Percentiles rank a stretch among this genome's conserved stretches.
Evolutionary conservation across 1,284 basidiomycete species (phyloP).

Genomic region (Wolfiporia cocos): DNA sequence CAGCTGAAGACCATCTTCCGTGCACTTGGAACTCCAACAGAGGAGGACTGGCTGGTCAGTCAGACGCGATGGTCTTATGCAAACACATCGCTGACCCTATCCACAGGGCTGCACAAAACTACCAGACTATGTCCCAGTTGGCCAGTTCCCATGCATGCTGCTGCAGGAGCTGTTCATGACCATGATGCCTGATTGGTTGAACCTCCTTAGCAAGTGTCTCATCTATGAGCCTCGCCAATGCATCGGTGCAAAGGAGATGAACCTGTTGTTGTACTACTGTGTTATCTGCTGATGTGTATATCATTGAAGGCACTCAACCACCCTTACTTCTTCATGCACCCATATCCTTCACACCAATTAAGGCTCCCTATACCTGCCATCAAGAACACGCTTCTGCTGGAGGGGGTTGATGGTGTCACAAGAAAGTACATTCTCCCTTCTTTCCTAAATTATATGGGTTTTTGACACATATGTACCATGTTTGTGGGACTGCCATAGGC

Average conservation of each 20-base stretch:
- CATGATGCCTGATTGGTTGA: constrained; percentile 82
- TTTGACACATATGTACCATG: too few relatives aligned
- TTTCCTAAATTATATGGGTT: too few relatives aligned
- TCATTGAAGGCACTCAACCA: constrained; percentile 60
- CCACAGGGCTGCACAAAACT: constrained; percentile 79
- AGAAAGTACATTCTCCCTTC: too few relatives aligned
- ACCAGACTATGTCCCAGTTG: constrained; percentile 84
- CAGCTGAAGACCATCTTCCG: constrained; percentile 94
- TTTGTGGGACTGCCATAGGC: too few relatives aligned
- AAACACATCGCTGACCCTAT: background rate
- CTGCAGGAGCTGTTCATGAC: constrained; percentile 88
- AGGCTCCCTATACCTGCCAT: constrained; percentile 74
- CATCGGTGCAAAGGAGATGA: constrained; percentile 72
- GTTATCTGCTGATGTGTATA: too few relatives aligned
- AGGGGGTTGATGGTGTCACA: constrained; percentile 71
- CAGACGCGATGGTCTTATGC: background rate
- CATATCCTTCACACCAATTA: constrained; percentile 76
- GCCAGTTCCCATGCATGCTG: constrained; percentile 78
- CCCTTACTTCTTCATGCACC: constrained; percentile 73
- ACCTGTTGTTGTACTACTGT: too few relatives aligned
- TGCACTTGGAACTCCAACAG: constrained; percentile 92
- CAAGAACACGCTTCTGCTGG: constrained; percentile 49
- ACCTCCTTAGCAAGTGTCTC: constrained; percentile 76
- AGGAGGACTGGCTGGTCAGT: constrained; percentile 93
- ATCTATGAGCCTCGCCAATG: constrained; percentile 85